Conservation (phyloP, 2,329 filamentous ascomycete genomes). For the Sclerotinia spermophila region DNA sequence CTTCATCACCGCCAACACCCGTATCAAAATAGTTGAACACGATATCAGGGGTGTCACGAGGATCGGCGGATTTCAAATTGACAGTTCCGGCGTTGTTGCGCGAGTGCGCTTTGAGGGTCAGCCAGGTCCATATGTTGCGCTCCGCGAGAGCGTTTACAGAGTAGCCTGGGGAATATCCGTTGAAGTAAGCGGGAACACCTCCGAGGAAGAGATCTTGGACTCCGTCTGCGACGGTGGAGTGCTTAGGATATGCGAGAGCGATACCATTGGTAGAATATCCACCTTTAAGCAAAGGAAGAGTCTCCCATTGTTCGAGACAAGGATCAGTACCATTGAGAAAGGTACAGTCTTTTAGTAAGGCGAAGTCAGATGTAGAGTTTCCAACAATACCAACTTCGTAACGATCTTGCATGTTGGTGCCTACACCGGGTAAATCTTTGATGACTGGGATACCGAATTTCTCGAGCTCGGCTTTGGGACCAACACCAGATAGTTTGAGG, state of each 20-base stretch:
- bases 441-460: slow-evolving; percentile 48
- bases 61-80: slow-evolving; percentile 56
- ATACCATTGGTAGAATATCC: slow-evolving; percentile 49
- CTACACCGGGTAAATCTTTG: slow-evolving; percentile 59
- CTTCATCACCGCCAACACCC: slow-evolving; percentile 15
- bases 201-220: slow-evolving; percentile 23
- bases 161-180: slow-evolving; percentile 39
- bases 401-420: slow-evolving; percentile 55
- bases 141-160: slow-evolving; percentile 41
- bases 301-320: slow-evolving; percentile 37
- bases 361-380: slow-evolving; percentile 41
- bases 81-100: slow-evolving; percentile 61
- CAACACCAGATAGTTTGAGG: slow-evolving; percentile 46
- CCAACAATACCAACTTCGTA: slow-evolving; percentile 45
- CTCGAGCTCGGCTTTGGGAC: slow-evolving; percentile 40
- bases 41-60: slow-evolving; percentile 61
- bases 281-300: slow-evolving; percentile 13
- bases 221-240: slow-evolving; percentile 1
- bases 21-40: slow-evolving; percentile 55
- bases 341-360: slow-evolving; percentile 38
- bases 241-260: slow-evolving; percentile 28
- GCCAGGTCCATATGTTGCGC: slow-evolving; percentile 26
- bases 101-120: slow-evolving; percentile 52
- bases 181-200: slow-evolving; percentile 23
- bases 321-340: slow-evolving; percentile 38